These are phyloP conservation scores for Crucihimalaya himalaica DNA, from an alignment of 345 rosid species.

Conservation along the genomic window DNA sequence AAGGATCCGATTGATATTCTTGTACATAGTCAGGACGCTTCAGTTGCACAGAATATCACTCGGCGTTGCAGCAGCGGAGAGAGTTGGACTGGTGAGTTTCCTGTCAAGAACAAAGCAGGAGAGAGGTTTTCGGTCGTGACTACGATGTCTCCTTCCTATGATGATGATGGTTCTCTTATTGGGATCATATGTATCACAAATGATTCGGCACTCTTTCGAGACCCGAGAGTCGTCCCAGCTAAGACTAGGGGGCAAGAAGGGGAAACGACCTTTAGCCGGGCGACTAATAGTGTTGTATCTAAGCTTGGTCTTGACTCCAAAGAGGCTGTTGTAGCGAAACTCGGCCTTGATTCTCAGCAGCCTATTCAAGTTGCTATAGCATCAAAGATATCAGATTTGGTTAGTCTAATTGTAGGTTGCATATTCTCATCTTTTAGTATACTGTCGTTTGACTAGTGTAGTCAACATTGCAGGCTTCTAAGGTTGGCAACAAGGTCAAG, in stretches of 20 bases:
- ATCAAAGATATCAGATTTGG: conserved; percentile 86
- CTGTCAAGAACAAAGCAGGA: conserved; percentile 75
- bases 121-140: conserved; percentile 61
- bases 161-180: conserved; percentile 72
- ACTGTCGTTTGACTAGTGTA: conserved; percentile 37
- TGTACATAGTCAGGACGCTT: conserved; percentile 57
- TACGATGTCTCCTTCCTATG: conserved; percentile 78
- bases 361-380: conserved; percentile 87
- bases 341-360: conserved; percentile 91
- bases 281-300: conserved; percentile 35
- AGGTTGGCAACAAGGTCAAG: conserved; percentile 81
- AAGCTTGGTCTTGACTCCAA: conserved; percentile 80
- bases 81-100: conserved; percentile 89
- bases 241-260: conserved; percentile 47
- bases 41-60: conserved; percentile 54
- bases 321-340: conserved; percentile 44
- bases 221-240: conserved; percentile 33
- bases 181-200: conserved; percentile 81
- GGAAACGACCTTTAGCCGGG: conserved; percentile 55
- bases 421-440: conserved; percentile 1
- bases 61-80: conserved; percentile 60
- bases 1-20: conserved; percentile 66
- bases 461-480: conserved; percentile 64
- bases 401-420: conserved; percentile 40
- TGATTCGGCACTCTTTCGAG: conserved; percentile 64